A percentile compares a stretch with the other conserved stretches of the same genome.
Evolutionary conservation across 2,329 filamentous ascomycete species (phyloP).

Genomic region (Neonectria magnoliae): DNA sequence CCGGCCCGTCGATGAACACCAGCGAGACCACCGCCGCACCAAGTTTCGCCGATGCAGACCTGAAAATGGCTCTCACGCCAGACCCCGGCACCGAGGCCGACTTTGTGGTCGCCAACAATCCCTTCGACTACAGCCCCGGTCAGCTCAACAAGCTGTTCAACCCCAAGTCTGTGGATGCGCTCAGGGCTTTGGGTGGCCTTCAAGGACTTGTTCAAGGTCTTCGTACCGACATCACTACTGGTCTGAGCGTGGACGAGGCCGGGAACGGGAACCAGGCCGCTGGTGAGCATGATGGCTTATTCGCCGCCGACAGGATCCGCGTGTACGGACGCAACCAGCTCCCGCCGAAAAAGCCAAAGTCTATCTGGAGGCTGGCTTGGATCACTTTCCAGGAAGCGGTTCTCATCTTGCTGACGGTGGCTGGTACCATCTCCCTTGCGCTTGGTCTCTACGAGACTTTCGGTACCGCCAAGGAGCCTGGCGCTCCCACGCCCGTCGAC

Average conservation of each 20-base stretch:
- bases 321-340: slow-evolving; percentile 17
- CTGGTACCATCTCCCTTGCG: slow-evolving; percentile 71
- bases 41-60: slow-evolving; percentile 18
- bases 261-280: slow-evolving; percentile 39
- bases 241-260: slow-evolving; percentile 75
- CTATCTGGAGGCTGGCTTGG: slow-evolving; percentile 24
- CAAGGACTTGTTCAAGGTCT: slow-evolving; percentile 75
- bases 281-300: background rate
- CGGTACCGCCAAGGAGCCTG: slow-evolving; percentile 49
- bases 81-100: slow-evolving; percentile 2
- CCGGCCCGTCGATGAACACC: background rate
- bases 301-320: slow-evolving; percentile 2
- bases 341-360: slow-evolving; percentile 20
- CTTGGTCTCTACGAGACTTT: slow-evolving; percentile 74
- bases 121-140: slow-evolving; percentile 9
- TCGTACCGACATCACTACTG: slow-evolving; percentile 69
- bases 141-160: slow-evolving; percentile 77
- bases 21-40: slow-evolving; percentile 26
- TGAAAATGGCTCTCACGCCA: slow-evolving; percentile 1
- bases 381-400: slow-evolving; percentile 49
- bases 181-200: slow-evolving; percentile 76
- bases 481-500: slow-evolving; percentile 58
- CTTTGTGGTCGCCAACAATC: background rate
- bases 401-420: slow-evolving; percentile 72
- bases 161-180: slow-evolving; percentile 77